Evolutionary conservation across 441 rosid genomes (phyloP), one percentile per base, ranked within the genome.

Genomic region (Pelargonium cotyledonis): DNA sequence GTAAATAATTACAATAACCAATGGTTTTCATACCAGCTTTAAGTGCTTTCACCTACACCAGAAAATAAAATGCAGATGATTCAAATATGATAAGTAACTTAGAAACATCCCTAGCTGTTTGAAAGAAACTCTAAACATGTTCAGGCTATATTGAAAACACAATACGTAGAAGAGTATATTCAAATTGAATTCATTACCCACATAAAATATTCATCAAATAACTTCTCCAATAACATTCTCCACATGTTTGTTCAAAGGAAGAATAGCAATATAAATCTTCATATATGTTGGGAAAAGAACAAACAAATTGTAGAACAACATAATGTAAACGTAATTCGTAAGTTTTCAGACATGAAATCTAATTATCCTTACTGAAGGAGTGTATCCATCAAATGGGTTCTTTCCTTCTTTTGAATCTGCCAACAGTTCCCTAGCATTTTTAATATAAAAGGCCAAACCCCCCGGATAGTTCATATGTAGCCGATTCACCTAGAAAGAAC

Each of bases 321-420:
- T 19, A 18, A 19, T 58, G 31, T 58, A 58, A 58, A 19, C 63
- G 18, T 9, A 58, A 58, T 58, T 18, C 9, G 8, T 58, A 58
- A 8, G 12, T 0, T 58, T 19, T 19, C 31, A 19, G 63, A 3
- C 63, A 58, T 58, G 63, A 58, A 19, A 21, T 21, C 29, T 23
- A 21, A 15, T 69, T 26, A 18, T 4, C 84, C 91, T 76, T 80
- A 95, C 99, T 14, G 96, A 92, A 63, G 99, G 98, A 65, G 87
- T 82, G 79, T 92, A 95, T 53, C 99, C 99, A 79, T 92, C 96
- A 77, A 84, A 95, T 41, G 99, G 99, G 68, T 95, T 95, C 78
- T 90, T 90, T 72, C 99, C 99, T 31, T 80, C 77, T 85, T 85
- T 90, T 0, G 98, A 95, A 74, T 95, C 97, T 0, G 90, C 96